phyloP scores from a whole-genome alignment of 176 grass and related monocot species.

The Juncus effusus region DNA sequence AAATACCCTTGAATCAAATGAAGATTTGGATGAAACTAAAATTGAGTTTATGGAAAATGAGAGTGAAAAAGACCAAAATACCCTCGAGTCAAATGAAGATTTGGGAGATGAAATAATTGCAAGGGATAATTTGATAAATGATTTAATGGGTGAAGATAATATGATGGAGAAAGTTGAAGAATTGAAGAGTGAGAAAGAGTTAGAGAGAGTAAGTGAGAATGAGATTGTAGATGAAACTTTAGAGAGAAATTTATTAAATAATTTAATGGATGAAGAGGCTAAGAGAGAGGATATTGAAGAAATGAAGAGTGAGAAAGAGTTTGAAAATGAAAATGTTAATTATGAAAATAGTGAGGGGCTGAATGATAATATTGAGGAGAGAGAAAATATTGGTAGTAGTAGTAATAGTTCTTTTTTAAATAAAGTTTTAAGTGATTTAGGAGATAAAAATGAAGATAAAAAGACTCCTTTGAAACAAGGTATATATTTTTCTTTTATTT shows the following conservation, averaged over 20 bases:
- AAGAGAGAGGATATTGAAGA: neutral
- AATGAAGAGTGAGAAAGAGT: conserved; percentile 18
- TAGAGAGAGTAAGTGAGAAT: too few relatives aligned
- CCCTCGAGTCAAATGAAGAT: neutral
- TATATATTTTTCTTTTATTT: neutral
- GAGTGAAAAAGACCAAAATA: neutral
- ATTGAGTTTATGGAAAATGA: neutral
- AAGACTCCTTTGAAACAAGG: neutral
- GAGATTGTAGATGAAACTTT: neutral
- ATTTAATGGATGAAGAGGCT: conserved; percentile 13
- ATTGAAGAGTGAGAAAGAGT: too few relatives aligned
- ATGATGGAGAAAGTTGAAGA: too few relatives aligned
- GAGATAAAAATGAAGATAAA: conserved; percentile 1
- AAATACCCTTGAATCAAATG: neutral
- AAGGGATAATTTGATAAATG: too few relatives aligned
- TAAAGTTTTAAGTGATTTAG: conserved; percentile 21
- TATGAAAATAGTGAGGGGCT: too few relatives aligned
- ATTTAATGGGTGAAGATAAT: too few relatives aligned
- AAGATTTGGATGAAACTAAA: neutral
- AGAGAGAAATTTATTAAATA: conserved; percentile 10
- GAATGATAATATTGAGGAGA: neutral
- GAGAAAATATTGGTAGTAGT: neutral
- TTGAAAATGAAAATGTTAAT: neutral
- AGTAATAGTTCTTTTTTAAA: conserved; percentile 14
- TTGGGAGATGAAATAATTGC: neutral